Evolutionary conservation across 2,329 filamentous ascomycete species (phyloP).

Genomic region (Aspergillus vadensis): DNA sequence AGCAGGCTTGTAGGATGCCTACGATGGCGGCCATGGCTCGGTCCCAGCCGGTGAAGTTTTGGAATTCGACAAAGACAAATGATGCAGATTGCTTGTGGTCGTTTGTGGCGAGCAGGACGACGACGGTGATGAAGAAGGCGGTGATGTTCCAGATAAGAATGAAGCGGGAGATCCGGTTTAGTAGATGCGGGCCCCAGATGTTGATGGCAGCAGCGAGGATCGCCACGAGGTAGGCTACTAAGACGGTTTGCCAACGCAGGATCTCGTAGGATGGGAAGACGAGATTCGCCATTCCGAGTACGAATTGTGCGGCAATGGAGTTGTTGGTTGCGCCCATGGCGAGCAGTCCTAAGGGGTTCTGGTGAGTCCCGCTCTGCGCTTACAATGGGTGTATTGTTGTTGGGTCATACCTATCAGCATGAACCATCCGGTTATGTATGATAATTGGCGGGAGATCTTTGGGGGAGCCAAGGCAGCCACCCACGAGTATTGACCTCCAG

Average conservation of each 20-base stretch:
- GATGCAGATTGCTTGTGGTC: conserved; percentile 54
- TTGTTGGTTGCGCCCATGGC: conserved; percentile 58
- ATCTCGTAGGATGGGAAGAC: conserved; percentile 54
- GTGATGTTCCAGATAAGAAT: conserved; percentile 56
- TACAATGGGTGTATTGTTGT: background rate
- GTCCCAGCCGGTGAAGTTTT: conserved; percentile 57
- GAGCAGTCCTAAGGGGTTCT: conserved; percentile 8
- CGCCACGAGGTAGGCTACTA: conserved; percentile 54
- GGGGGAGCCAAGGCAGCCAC: conserved; percentile 58
- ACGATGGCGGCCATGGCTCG: conserved; percentile 53
- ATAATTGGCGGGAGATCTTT: conserved; percentile 46
- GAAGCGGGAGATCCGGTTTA: conserved; percentile 54
- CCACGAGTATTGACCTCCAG: conserved; percentile 61
- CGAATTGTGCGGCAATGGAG: conserved; percentile 57
- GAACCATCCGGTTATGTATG: conserved; percentile 53
- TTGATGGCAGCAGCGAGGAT: conserved; percentile 50
- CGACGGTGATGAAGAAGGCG: conserved; percentile 54
- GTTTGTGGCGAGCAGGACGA: conserved; percentile 56
- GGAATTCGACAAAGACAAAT: conserved; percentile 59
- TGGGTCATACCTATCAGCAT: conserved; percentile 47
- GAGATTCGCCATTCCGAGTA: conserved; percentile 57
- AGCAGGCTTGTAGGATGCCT: conserved; percentile 56
- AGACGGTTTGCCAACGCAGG: conserved; percentile 58
- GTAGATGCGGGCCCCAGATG: conserved; percentile 50
- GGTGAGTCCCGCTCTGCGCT: background rate